Evolutionary conservation across 371 early-diverging fungal genomes (phyloP).

Genomic region (Dichotomocladium elegans): DNA sequence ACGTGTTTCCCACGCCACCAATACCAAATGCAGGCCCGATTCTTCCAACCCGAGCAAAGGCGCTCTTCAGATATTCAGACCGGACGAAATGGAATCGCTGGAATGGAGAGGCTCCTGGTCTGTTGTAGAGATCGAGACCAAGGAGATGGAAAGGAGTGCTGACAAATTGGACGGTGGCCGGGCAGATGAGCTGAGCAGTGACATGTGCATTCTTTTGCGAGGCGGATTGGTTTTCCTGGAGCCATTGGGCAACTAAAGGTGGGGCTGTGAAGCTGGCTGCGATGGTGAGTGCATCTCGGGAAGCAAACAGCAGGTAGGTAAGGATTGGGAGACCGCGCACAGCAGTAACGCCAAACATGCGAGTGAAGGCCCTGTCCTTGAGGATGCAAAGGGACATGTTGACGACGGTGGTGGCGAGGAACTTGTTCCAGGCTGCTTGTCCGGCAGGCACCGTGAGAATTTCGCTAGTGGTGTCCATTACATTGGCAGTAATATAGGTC

Average conservation of each 20-base stretch:
- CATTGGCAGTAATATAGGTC: constrained; percentile 59
- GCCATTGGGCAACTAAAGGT: constrained; percentile 19
- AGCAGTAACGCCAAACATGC: constrained; percentile 52
- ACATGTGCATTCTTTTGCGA: constrained; percentile 26
- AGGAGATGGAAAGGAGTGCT: constrained; percentile 59
- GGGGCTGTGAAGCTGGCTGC: constrained; percentile 69
- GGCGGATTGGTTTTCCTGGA: constrained; percentile 15
- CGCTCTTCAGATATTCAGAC: constrained; percentile 52
- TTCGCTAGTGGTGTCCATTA: constrained; percentile 51
- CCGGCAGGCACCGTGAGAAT: constrained; percentile 18
- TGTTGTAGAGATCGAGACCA: constrained; percentile 62
- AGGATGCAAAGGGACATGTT: constrained; percentile 55
- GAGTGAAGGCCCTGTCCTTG: constrained; percentile 61
- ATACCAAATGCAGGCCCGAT: constrained; percentile 73
- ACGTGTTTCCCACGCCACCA: constrained; percentile 62
- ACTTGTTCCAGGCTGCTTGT: constrained; percentile 45
- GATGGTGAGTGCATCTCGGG: constrained; percentile 63
- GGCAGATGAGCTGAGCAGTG: constrained; percentile 50
- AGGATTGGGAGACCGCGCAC: constrained; percentile 44
- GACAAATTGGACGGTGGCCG: constrained; percentile 52
- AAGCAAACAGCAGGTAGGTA: constrained; percentile 51
- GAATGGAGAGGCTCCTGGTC: constrained; percentile 21
- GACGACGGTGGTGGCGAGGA: constrained; percentile 50
- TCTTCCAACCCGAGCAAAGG: constrained; percentile 56
- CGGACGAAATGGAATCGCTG: constrained; percentile 37